Evolutionary conservation across 2,329 filamentous ascomycete species (phyloP).

Genomic region (Curvularia lunata): DNA sequence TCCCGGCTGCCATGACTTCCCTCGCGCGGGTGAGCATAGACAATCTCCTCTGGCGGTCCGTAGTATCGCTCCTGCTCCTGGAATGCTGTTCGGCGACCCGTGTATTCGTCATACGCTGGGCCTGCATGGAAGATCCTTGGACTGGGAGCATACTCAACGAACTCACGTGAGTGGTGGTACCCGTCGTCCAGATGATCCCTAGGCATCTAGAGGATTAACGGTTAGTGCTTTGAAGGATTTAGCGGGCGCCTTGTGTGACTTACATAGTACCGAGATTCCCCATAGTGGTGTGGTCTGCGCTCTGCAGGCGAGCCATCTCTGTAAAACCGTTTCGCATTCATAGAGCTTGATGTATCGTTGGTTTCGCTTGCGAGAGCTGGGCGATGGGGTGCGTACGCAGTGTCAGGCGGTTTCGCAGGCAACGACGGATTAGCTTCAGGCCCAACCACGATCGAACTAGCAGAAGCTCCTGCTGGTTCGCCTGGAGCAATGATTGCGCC

Average conservation of each 20-base stretch:
- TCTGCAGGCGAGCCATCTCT: constrained; percentile 37
- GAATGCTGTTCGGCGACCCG: constrained; percentile 40
- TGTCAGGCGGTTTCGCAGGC: constrained; percentile 47
- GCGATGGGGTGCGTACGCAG: constrained; percentile 58
- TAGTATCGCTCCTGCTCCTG: constrained; percentile 43
- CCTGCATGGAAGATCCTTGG: constrained; percentile 37
- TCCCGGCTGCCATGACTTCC: constrained; percentile 35
- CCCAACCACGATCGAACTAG: constrained; percentile 27
- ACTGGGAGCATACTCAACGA: constrained; percentile 39
- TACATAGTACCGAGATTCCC: constrained; percentile 47
- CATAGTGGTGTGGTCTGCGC: constrained; percentile 37
- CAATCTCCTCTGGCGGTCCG: constrained; percentile 33
- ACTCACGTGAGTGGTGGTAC: constrained; percentile 35
- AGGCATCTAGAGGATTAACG: constrained; percentile 27
- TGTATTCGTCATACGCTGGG: constrained; percentile 40
- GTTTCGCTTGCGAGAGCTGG: constrained; percentile 40
- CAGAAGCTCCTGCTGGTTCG: constrained; percentile 29
- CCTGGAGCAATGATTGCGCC: constrained; percentile 26
- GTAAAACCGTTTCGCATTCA: constrained; percentile 31
- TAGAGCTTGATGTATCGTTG: constrained; percentile 23
- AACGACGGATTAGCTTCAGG: constrained; percentile 42
- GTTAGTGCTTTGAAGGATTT: constrained; percentile 25
- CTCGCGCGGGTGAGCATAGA: constrained; percentile 40
- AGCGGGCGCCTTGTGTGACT: constrained; percentile 22
- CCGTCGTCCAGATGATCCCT: constrained; percentile 40